Conservation (phyloP, 257 asterid species). For the Mitragyna speciosa region DNA sequence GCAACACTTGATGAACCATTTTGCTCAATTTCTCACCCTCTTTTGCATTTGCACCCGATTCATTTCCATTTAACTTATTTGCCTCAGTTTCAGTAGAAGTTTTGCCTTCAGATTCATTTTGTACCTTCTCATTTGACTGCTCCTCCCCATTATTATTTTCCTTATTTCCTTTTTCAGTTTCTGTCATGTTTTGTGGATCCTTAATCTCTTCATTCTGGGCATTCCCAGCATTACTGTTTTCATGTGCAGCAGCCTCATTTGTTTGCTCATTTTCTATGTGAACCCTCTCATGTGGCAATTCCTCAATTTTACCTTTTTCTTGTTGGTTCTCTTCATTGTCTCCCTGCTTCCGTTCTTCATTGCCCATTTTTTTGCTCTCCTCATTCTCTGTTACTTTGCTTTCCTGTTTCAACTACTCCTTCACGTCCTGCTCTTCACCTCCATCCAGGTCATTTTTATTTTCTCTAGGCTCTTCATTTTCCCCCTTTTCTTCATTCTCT, state of each 20-base stretch:
- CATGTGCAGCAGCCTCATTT: slow-evolving; percentile 30
- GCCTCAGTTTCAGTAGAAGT: slow-evolving; percentile 12
- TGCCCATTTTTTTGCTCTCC: slow-evolving; percentile 31
- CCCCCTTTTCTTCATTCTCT: slow-evolving; percentile 28
- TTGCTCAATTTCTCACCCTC: slow-evolving; percentile 27
- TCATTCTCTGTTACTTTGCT: slow-evolving; percentile 31
- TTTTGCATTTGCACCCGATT: slow-evolving; percentile 21
- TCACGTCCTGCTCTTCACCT: slow-evolving; percentile 40
- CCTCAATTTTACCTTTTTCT: slow-evolving; percentile 27
- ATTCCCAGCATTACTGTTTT: slow-evolving; percentile 23
- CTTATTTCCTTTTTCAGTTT: slow-evolving; percentile 28
- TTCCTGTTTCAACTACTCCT: slow-evolving; percentile 25
- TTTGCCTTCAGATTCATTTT: slow-evolving; percentile 21
- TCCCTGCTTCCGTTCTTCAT: slow-evolving; percentile 33
- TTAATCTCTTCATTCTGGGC: slow-evolving; percentile 23
- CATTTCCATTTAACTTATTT: slow-evolving; percentile 22
- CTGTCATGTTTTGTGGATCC: slow-evolving; percentile 32
- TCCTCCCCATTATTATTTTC: slow-evolving; percentile 26
- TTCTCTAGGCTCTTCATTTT: slow-evolving; percentile 26
- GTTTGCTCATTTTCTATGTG: slow-evolving; percentile 29
- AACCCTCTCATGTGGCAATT: slow-evolving; percentile 31
- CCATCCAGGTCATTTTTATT: slow-evolving; percentile 29
- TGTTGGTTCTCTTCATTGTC: slow-evolving; percentile 30
- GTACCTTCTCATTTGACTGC: slow-evolving; percentile 27
- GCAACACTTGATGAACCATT: slow-evolving; percentile 19